These are phyloP conservation scores for Zygoascus ofunaensis DNA, from an alignment of 805 yeast species.

Conservation along the genomic window DNA sequence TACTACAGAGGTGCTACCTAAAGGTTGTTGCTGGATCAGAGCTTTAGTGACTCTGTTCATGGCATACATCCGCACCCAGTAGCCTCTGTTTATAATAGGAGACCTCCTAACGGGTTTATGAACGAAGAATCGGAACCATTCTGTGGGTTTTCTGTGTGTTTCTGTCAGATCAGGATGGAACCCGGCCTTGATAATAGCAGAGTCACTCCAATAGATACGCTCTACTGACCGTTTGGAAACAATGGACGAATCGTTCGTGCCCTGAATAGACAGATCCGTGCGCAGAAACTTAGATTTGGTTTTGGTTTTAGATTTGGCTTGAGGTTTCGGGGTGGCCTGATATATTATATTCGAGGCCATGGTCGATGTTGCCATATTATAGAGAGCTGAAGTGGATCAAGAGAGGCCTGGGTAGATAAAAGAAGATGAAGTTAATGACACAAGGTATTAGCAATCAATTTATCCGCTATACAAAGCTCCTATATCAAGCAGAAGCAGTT, in stretches of 20 bases:
- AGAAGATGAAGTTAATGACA: too few species aligned
- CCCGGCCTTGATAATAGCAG: background rate
- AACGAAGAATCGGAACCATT: constrained; percentile 61
- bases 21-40: constrained; percentile 29
- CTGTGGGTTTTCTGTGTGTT: constrained; percentile 12
- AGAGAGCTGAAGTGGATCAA: too few species aligned
- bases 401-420: too few species aligned
- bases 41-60: constrained; percentile 40
- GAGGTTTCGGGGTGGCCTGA: constrained; percentile 1
- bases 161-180: background rate
- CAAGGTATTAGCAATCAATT: too few species aligned
- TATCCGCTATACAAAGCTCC: too few species aligned
- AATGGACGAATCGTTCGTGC: constrained; percentile 75
- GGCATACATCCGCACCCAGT: constrained; percentile 72
- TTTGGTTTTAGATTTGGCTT: constrained; percentile 6
- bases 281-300: constrained; percentile 9
- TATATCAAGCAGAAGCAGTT: too few species aligned
- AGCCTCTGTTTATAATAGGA: constrained; percentile 75
- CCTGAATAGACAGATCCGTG: constrained; percentile 63
- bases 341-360: background rate
- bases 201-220: constrained; percentile 34
- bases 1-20: constrained; percentile 23
- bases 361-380: too few species aligned
- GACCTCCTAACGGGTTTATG: constrained; percentile 57
- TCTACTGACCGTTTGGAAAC: constrained; percentile 79